Conservation (phyloP, 805 yeast species). For the Wickerhamomyces alni region DNA sequence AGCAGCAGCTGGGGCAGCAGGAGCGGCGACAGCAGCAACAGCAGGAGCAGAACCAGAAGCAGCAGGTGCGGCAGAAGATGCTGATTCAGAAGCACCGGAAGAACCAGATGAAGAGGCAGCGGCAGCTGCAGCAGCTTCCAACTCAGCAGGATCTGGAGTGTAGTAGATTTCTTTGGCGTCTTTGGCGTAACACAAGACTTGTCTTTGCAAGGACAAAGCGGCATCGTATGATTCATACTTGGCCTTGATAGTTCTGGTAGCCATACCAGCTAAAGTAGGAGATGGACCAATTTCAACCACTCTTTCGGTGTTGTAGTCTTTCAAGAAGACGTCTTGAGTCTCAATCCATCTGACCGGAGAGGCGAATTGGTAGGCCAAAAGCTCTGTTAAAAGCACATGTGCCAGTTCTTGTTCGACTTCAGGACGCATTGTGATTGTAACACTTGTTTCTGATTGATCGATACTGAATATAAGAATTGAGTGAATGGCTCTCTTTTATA, state of each 20-base stretch:
- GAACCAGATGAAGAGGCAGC: slow-evolving; percentile 32
- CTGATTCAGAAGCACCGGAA: slow-evolving; percentile 41
- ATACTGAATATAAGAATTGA: too few species aligned
- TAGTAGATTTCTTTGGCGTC: slow-evolving; percentile 96
- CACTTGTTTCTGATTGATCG: too few species aligned
- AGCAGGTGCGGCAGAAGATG: slow-evolving; percentile 46
- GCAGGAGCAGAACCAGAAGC: slow-evolving; percentile 52
- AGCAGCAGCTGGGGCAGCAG: slow-evolving; percentile 58
- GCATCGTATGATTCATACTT: slow-evolving; percentile 95
- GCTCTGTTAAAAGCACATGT: slow-evolving; percentile 88
- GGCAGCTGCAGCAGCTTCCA: slow-evolving; percentile 28
- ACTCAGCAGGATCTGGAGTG: slow-evolving; percentile 66
- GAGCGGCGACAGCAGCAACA: slow-evolving; percentile 52
- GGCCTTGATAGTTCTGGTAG: slow-evolving; percentile 92
- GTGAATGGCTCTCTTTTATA: neutral
- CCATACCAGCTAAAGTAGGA: slow-evolving; percentile 98
- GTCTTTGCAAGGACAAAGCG: slow-evolving; percentile 80
- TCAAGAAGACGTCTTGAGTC: slow-evolving; percentile 95
- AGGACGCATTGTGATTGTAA: slow-evolving; percentile 57
- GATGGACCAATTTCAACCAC: slow-evolving; percentile 99
- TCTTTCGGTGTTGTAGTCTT: slow-evolving; percentile 92
- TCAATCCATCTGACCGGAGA: slow-evolving; percentile 99
- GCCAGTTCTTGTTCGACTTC: slow-evolving; percentile 98
- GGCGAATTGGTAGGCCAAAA: slow-evolving; percentile 97
- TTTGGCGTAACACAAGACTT: slow-evolving; percentile 91